Evolutionary conservation across 2,329 filamentous ascomycete genomes (phyloP).

Genomic region (Blastomyces emzantsi): DNA sequence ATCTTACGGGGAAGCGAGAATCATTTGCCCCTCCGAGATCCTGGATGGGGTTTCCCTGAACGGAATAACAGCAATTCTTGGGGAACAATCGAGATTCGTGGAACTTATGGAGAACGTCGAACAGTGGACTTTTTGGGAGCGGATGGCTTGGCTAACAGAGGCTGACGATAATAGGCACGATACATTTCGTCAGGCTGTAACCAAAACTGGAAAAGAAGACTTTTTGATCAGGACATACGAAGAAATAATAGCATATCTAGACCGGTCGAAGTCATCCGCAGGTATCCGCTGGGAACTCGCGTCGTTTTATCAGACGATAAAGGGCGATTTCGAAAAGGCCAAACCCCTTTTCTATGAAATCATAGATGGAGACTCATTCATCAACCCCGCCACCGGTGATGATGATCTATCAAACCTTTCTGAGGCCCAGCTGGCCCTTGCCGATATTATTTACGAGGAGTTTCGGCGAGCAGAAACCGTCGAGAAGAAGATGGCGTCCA

Average conservation of each 20-base stretch:
- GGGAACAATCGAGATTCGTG: neutral
- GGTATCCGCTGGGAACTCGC: constrained; percentile 1
- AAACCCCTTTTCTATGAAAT: neutral
- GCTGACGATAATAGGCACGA: neutral
- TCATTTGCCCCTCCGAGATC: neutral
- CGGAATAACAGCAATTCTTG: neutral
- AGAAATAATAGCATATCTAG: neutral
- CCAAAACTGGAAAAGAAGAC: neutral
- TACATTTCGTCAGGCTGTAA: neutral
- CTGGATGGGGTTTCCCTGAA: neutral
- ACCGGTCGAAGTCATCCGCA: neutral
- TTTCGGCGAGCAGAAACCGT: neutral
- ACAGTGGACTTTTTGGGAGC: neutral
- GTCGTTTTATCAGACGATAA: neutral
- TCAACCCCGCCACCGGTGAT: neutral
- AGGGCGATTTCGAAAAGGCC: neutral
- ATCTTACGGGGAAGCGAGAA: neutral
- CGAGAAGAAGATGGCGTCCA: neutral
- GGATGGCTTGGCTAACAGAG: constrained; percentile 1
- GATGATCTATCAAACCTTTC: constrained; percentile 1
- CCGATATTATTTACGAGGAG: neutral
- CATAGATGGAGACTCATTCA: constrained; percentile 2
- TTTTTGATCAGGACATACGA: neutral
- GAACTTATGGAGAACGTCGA: constrained; percentile 1
- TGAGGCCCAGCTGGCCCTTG: neutral